A percentile compares a stretch with the other conserved stretches of the same genome.
These are phyloP conservation scores for Schrenkiella parvula DNA, from an alignment of 345 rosid genomes.

Conservation along the genomic window DNA sequence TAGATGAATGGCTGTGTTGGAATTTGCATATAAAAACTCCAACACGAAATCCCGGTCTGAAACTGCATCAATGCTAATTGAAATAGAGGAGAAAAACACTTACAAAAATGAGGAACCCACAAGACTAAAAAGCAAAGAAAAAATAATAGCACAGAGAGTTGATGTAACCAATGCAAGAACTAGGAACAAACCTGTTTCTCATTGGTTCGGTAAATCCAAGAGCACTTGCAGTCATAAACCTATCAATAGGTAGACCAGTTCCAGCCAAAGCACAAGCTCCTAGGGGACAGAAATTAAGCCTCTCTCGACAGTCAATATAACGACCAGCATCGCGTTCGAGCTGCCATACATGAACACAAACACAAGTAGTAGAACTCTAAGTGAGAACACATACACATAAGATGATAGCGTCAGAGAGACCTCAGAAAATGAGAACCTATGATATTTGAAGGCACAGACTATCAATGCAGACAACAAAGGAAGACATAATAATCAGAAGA, in stretches of 20 bases:
- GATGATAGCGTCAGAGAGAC: background rate
- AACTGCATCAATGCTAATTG: constrained; percentile 82
- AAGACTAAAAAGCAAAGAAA: background rate
- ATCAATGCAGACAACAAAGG: constrained; percentile 3
- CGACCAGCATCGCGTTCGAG: constrained; percentile 94
- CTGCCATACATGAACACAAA: constrained; percentile 44
- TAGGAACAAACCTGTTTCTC: constrained; percentile 73
- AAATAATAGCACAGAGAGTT: background rate
- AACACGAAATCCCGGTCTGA: constrained; percentile 86
- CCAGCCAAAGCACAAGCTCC: constrained; percentile 99
- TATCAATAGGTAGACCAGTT: constrained; percentile 87
- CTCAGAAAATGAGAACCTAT: background rate
- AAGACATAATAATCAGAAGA: background rate
- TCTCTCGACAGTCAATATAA: constrained; percentile 65
- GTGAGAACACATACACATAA: background rate
- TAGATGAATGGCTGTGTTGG: constrained; percentile 77
- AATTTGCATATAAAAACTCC: constrained; percentile 76
- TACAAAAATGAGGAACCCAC: background rate
- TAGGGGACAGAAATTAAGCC: constrained; percentile 77
- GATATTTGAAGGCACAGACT: background rate
- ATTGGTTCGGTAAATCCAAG: constrained; percentile 81
- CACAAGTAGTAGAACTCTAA: background rate
- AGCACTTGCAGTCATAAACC: constrained; percentile 74
- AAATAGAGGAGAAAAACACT: background rate
- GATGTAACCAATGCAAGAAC: background rate